Percentiles rank a stretch among this genome's conserved stretches.
These are phyloP conservation scores for Trametes punicea DNA, from an alignment of 768 basidiomycete genomes.

Conservation along the genomic window DNA sequence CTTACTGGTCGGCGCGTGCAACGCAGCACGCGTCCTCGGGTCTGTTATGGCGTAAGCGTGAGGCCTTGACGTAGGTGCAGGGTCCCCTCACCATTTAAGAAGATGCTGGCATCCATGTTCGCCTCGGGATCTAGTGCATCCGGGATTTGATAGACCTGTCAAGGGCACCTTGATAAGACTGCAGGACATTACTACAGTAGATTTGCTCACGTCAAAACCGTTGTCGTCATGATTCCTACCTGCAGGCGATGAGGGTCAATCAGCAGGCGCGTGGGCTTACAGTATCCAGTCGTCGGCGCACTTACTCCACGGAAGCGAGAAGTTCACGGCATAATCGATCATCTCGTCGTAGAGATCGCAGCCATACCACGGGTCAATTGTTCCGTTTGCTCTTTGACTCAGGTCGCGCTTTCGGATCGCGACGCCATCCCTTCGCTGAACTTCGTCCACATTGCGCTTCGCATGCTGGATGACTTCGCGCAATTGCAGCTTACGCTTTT, in stretches of 20 bases:
- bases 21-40: slow-evolving; percentile 48
- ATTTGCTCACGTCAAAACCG: slow-evolving; percentile 16
- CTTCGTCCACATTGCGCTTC: background rate
- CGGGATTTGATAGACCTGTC: slow-evolving; percentile 28
- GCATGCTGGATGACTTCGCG: background rate
- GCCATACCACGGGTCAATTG: slow-evolving; percentile 37
- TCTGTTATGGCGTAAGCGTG: slow-evolving; percentile 35
- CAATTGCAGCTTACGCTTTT: background rate
- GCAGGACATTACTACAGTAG: slow-evolving; percentile 5
- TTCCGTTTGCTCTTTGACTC: slow-evolving; percentile 46
- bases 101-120: slow-evolving; percentile 48
- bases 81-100: slow-evolving; percentile 55
- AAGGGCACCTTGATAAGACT: background rate
- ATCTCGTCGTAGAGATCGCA: slow-evolving; percentile 64
- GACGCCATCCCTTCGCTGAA: slow-evolving; percentile 21
- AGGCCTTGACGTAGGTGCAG: background rate
- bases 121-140: slow-evolving; percentile 45
- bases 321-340: slow-evolving; percentile 71
- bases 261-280: background rate
- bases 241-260: background rate
- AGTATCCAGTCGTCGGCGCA: background rate
- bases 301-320: slow-evolving; percentile 57
- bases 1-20: slow-evolving; percentile 66
- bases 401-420: slow-evolving; percentile 49
- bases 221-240: background rate